Evolutionary conservation across 305 asterid species (phyloP).

Genomic region (Fraxinus sp.): DNA sequence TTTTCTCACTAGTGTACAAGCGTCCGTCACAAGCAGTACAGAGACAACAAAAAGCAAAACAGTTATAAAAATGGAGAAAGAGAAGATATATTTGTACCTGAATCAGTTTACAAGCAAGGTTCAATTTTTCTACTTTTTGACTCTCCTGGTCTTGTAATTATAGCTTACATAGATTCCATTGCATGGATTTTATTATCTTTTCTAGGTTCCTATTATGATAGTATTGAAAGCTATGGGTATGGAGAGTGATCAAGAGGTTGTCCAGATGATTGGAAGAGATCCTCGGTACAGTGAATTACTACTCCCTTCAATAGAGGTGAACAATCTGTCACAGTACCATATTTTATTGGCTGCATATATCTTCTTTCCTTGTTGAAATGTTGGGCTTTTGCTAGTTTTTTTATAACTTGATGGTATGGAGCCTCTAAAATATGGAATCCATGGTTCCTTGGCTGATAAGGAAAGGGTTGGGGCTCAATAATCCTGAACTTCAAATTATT

Average conservation of each 20-base stretch:
- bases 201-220: slow-evolving; percentile 83
- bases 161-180: neutral
- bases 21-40: slow-evolving; percentile 87
- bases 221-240: slow-evolving; percentile 96
- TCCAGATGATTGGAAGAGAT: slow-evolving; percentile 98
- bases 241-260: slow-evolving; percentile 98
- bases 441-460: slow-evolving; percentile 6
- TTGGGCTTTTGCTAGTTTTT: slow-evolving; percentile 2
- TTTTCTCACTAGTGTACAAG: slow-evolving; percentile 70
- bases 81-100: slow-evolving; percentile 66
- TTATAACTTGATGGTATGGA: neutral
- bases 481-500: slow-evolving; percentile 16
- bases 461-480: slow-evolving; percentile 7
- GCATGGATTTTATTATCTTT: slow-evolving; percentile 23
- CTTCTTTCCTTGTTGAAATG: slow-evolving; percentile 2
- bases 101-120: slow-evolving; percentile 76
- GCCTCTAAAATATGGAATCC: slow-evolving; percentile 9
- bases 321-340: slow-evolving; percentile 8
- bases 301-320: slow-evolving; percentile 92
- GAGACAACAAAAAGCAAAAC: slow-evolving; percentile 74
- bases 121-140: slow-evolving; percentile 16
- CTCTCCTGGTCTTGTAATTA: neutral
- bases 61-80: slow-evolving; percentile 84
- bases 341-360: slow-evolving; percentile 2
- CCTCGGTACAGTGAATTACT: slow-evolving; percentile 82